These are phyloP conservation scores for Nicotiana tabacum DNA, from an alignment of 257 asterid genomes.

Conservation along the genomic window DNA sequence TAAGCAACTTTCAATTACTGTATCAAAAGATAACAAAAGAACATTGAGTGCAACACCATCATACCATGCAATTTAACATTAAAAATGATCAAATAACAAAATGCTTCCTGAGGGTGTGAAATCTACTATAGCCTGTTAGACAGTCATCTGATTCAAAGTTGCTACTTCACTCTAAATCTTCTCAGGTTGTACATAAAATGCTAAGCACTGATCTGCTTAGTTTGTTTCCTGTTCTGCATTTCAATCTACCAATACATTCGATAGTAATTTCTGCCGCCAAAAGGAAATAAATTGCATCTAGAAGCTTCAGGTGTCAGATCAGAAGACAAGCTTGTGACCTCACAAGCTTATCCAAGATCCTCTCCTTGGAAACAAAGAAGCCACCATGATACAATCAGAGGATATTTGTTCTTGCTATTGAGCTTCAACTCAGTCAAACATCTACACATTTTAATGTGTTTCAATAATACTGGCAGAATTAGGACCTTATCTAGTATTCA, in stretches of 20 bases:
- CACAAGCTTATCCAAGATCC: constrained; percentile 4
- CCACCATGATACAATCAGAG: constrained; percentile 6
- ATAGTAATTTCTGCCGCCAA: not conserved
- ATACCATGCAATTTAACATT: not conserved
- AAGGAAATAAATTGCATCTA: not conserved
- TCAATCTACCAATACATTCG: not conserved
- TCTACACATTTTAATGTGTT: constrained; percentile 28
- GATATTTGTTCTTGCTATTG: constrained; percentile 15
- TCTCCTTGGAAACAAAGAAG: constrained; percentile 1
- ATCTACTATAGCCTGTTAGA: not conserved
- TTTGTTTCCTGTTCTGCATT: not conserved
- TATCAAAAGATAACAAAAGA: not conserved
- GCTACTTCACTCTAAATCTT: not conserved
- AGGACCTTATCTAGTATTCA: not conserved
- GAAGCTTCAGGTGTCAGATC: constrained; percentile 4
- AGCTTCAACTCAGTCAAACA: constrained; percentile 23
- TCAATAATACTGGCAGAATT: constrained; percentile 2
- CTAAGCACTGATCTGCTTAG: not conserved
- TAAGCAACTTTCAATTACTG: not conserved
- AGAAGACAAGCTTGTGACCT: not conserved
- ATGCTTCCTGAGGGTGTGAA: not conserved
- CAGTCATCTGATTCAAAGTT: not conserved
- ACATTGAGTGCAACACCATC: not conserved
- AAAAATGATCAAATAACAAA: not conserved
- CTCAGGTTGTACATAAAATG: not conserved